Percentiles rank a stretch among this genome's conserved stretches.
phyloP scores from a whole-genome alignment of 192 early-diverging fungal species.

The Cladochytrium replicatum region DNA sequence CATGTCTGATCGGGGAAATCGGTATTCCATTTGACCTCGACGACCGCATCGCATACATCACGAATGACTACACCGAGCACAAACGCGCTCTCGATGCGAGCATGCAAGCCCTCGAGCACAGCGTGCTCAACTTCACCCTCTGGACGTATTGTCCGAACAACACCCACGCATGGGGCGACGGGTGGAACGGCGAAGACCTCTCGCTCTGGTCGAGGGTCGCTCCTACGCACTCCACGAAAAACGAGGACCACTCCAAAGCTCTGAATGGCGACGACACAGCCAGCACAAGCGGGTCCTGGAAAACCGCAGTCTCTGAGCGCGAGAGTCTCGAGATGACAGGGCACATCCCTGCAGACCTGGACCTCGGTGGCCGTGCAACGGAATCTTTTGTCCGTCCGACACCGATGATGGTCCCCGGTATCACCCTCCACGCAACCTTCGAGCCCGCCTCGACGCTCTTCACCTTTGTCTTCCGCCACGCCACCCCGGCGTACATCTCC shows the following conservation, averaged over 20 bases:
- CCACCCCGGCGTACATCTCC: background rate
- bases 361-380: constrained; percentile 25
- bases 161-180: constrained; percentile 57
- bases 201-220: background rate
- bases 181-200: constrained; percentile 78
- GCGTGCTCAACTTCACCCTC: constrained; percentile 63
- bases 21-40: constrained; percentile 75
- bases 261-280: background rate
- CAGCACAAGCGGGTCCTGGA: too few species aligned
- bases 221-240: background rate
- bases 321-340: too few species aligned
- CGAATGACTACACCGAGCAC: constrained; percentile 54
- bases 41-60: constrained; percentile 42
- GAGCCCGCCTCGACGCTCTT: constrained; percentile 13
- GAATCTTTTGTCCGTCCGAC: constrained; percentile 23
- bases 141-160: constrained; percentile 76
- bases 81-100: constrained; percentile 59
- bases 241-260: background rate
- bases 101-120: constrained; percentile 49
- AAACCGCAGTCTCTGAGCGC: too few species aligned
- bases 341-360: constrained; percentile 4
- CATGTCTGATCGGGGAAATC: constrained; percentile 61
- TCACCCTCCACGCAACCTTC: constrained; percentile 11
- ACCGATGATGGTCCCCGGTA: constrained; percentile 21
- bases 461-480: constrained; percentile 18